Conservation (phyloP, 1,284 basidiomycete genomes). For the Hypsizygus ulmarius region DNA sequence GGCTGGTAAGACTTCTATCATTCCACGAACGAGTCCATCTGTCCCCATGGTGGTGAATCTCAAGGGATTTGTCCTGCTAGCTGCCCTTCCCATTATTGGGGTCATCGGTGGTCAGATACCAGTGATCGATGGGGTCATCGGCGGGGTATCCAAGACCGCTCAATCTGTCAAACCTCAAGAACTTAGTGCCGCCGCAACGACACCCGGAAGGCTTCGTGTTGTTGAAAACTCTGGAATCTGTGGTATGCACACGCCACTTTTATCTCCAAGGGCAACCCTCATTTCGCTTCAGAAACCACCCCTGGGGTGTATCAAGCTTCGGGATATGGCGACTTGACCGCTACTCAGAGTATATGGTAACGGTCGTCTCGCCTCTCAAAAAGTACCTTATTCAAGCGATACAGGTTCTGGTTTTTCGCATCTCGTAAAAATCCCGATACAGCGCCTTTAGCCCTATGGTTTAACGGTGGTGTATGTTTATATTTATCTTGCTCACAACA, state of each 20-base stretch:
- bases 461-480: conserved; percentile 53
- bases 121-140: conserved; percentile 40
- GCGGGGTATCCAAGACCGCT: conserved; percentile 34
- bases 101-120: conserved; percentile 37
- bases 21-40: too few relatives aligned
- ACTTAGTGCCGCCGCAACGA: conserved; percentile 28
- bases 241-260: conserved; percentile 24
- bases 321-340: conserved; percentile 54
- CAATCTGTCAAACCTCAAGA: not conserved
- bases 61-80: too few relatives aligned
- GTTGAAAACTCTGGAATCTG: conserved; percentile 54
- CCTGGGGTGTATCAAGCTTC: conserved; percentile 56
- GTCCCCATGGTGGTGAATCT: too few relatives aligned
- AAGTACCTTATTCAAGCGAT: not conserved
- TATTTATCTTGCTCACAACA: not conserved
- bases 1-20: too few relatives aligned
- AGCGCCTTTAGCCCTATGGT: conserved; percentile 60
- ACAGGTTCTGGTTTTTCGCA: conserved; percentile 67
- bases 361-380: conserved; percentile 8
- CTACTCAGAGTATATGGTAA: conserved; percentile 55
- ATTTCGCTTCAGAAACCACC: conserved; percentile 43
- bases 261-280: not conserved
- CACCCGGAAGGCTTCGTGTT: conserved; percentile 46
- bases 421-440: conserved; percentile 54
- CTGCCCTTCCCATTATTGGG: conserved; percentile 6